Base-by-base conservation (phyloP, 2,329 filamentous ascomycete species). In the Westerdykella ornata region DNA sequence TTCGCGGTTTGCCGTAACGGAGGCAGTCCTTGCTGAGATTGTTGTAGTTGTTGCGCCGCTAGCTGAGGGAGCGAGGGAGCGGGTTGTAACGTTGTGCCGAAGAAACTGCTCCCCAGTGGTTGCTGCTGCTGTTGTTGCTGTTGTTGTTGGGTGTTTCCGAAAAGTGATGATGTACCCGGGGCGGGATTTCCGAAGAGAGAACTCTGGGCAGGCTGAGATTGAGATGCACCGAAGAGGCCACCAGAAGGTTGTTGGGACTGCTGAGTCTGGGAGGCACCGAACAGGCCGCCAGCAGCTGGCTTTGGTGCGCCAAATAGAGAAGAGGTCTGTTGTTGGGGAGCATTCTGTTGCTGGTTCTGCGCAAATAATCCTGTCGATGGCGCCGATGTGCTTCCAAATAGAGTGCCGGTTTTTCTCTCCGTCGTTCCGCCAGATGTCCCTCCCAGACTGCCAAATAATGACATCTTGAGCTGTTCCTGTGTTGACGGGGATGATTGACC, bases 101-200 rank as follows among this genome's bases (percentile, higher is more conserved):
- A 68, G n/a, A 68, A 49, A 35, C 57, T 72, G 65, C 58, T 60
- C 37, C 44, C 53, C 38, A 70, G 62, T 32, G 60, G 60, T 31
- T 67, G 61, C 31, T 66, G 62, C 37, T 62, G 62, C 46, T 69
- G 63, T 22, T 54, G 55, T n/a, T 53, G 52, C 9, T 72, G 72
- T 42, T 72, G 72, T 39, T 69, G 64, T 38, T 61, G 59, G 43
- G 22, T 26, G 22, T 7, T 26, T 4, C 22, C 22, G 22, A 26
- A 26, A 9, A 63, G 62, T 15, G 33, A 20, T 31, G 35, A 42
- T 26, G 46, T 45, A 18, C 44, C 40, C 12, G 39, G 41, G 7
- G 37, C 38, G 38, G 30, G 40, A 19, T 29, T 33, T 17, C 52
- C 51, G 16, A 60, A 60, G 13, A 57, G 41, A 26, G 4, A 4